These are phyloP conservation scores for Phaeolepiota aurea DNA, from an alignment of 768 basidiomycete genomes.

Conservation along the genomic window DNA sequence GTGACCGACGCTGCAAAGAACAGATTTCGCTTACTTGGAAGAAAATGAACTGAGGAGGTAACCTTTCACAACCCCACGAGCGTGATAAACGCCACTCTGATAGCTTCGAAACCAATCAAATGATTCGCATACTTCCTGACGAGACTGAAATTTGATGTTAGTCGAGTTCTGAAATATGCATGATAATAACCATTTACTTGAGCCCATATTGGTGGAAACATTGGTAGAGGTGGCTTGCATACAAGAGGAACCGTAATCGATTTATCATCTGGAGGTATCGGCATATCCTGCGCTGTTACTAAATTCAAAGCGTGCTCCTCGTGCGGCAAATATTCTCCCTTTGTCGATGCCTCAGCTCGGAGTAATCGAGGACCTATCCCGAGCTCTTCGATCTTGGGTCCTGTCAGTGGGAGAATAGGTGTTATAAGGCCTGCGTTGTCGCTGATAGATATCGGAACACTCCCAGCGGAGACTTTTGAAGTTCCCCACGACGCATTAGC, in stretches of 20 bases:
- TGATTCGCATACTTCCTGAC: conserved; percentile 80
- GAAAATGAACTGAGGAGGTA: conserved; percentile 71
- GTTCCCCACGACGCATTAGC: too few relatives aligned
- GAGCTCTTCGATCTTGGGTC: too few relatives aligned
- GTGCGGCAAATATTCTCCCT: too few relatives aligned
- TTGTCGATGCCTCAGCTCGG: too few relatives aligned
- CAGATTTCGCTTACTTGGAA: conserved; percentile 39
- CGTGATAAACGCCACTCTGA: conserved; percentile 73
- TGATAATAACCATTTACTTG: conserved; percentile 23
- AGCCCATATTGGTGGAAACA: conserved; percentile 35
- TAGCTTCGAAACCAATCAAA: conserved; percentile 70
- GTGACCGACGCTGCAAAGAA: conserved; percentile 4
- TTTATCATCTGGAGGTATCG: not conserved
- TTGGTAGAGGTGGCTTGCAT: conserved; percentile 10
- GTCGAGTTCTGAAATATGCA: not conserved
- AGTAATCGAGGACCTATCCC: too few relatives aligned
- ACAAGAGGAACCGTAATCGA: not conserved
- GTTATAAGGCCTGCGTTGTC: too few relatives aligned
- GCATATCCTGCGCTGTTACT: not conserved
- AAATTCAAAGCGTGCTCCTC: too few relatives aligned
- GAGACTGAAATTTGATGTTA: conserved; percentile 31
- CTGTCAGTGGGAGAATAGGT: too few relatives aligned
- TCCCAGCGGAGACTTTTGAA: too few relatives aligned
- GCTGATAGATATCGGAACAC: too few relatives aligned
- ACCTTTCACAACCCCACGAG: conserved; percentile 53